Evolutionary conservation across 768 basidiomycete genomes (phyloP).

Genomic region (Suillus cothurnatus): DNA sequence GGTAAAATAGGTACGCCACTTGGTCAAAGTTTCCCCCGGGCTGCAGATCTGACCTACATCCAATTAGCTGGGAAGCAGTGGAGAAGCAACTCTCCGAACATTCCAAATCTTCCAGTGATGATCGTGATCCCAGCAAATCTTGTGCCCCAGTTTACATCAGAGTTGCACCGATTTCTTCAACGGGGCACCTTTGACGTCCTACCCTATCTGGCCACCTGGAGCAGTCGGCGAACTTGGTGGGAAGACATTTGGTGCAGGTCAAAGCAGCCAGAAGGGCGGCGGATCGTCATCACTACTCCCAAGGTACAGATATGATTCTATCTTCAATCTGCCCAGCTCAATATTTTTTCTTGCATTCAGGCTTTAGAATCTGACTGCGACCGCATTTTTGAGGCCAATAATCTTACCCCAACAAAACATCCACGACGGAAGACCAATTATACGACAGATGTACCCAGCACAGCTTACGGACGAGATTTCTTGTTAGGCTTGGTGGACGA

Average conservation of each 20-base stretch:
- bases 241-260: no score
- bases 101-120: no score
- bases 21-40: accelerated
- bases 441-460: background rate
- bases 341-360: background rate
- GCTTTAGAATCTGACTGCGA: background rate
- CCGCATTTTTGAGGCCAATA: background rate
- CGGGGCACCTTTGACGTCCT: no score
- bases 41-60: background rate
- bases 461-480: background rate
- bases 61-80: background rate
- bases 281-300: no score
- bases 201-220: no score
- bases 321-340: background rate
- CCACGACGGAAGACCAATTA: background rate
- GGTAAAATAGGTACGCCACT: background rate
- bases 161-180: no score
- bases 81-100: no score
- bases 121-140: no score
- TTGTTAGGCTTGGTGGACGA: background rate
- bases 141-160: no score
- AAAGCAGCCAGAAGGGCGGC: no score
- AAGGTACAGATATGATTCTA: background rate
- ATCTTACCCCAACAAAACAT: background rate
- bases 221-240: no score